Percentiles rank a stretch among this genome's conserved stretches.
Conservation (phyloP, 306 rosid genomes). For the Cicer cuneatum region DNA sequence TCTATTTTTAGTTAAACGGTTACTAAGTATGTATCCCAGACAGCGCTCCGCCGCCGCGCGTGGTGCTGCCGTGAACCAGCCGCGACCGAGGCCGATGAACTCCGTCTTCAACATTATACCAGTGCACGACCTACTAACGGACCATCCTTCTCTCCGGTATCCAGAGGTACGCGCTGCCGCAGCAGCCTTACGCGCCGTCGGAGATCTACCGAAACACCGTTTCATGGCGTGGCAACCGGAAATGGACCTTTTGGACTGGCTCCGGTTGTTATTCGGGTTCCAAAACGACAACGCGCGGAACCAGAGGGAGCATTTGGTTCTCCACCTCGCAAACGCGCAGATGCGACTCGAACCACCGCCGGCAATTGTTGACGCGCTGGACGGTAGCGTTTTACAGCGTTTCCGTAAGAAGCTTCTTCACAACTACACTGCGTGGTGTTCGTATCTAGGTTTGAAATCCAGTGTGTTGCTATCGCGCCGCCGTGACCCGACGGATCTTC, state of each 20-base stretch:
- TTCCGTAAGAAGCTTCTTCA: slow-evolving; percentile 70
- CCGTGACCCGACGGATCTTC: slow-evolving; percentile 50
- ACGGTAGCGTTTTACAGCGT: slow-evolving; percentile 52
- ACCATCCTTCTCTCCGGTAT: slow-evolving; percentile 83
- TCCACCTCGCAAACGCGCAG: slow-evolving; percentile 90
- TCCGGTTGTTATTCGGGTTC: slow-evolving; percentile 74
- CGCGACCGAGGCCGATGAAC: slow-evolving; percentile 39
- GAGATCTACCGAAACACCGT: slow-evolving; percentile 75
- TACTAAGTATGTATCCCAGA: slow-evolving; percentile 41
- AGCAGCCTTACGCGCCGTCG: slow-evolving; percentile 73
- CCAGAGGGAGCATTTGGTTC: slow-evolving; percentile 94
- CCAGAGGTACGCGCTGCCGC: slow-evolving; percentile 92
- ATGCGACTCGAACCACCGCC: slow-evolving; percentile 80
- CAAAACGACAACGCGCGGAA: slow-evolving; percentile 83
- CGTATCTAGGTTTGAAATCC: slow-evolving; percentile 70
- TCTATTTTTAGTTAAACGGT: slow-evolving; percentile 8
- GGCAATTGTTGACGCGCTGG: slow-evolving; percentile 53
- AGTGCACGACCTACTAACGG: slow-evolving; percentile 67
- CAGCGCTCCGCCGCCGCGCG: slow-evolving; percentile 49
- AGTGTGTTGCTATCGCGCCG: slow-evolving; percentile 47
- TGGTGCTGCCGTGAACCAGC: slow-evolving; percentile 18
- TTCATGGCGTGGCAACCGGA: slow-evolving; percentile 57
- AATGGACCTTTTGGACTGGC: slow-evolving; percentile 88
- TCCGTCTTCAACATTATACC: slow-evolving; percentile 83
- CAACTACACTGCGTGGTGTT: slow-evolving; percentile 81